A percentile compares a stretch with the other conserved stretches of the same genome.
These are phyloP conservation scores for Acer negundo DNA, from an alignment of 345 rosid species.

Conservation along the genomic window DNA sequence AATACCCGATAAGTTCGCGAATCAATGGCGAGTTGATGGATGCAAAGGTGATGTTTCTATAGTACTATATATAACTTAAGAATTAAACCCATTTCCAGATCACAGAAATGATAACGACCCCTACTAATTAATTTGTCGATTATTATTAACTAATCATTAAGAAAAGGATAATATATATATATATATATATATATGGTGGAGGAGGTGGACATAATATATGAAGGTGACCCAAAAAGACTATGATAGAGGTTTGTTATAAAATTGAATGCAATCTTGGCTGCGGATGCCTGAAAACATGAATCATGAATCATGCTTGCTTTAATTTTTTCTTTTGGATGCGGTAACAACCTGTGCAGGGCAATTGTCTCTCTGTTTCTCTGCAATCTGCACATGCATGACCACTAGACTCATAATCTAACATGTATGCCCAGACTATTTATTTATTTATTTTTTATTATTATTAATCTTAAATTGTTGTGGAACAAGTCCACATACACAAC, in stretches of 20 bases:
- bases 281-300: not conserved
- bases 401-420: slow-evolving; percentile 15
- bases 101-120: not conserved
- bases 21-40: too few species aligned
- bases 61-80: not conserved
- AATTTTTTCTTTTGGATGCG: too few species aligned
- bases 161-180: too few species aligned
- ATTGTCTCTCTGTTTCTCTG: slow-evolving; percentile 21
- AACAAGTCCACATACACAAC: not conserved
- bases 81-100: not conserved
- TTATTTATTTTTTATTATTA: not conserved
- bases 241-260: not conserved
- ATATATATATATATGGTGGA: too few species aligned
- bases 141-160: not conserved
- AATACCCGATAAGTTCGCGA: too few species aligned
- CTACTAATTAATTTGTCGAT: not conserved
- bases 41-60: too few species aligned
- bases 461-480: not conserved
- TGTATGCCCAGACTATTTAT: not conserved
- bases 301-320: too few species aligned
- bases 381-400: slow-evolving; percentile 28
- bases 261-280: slow-evolving; percentile 1
- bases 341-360: slow-evolving; percentile 23
- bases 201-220: too few species aligned
- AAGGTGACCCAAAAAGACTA: not conserved